A percentile compares a stretch with the other conserved stretches of the same genome.
These are phyloP conservation scores for Tetrahymena borealis DNA, from an alignment of 73 alveolate species.

Conservation along the genomic window DNA sequence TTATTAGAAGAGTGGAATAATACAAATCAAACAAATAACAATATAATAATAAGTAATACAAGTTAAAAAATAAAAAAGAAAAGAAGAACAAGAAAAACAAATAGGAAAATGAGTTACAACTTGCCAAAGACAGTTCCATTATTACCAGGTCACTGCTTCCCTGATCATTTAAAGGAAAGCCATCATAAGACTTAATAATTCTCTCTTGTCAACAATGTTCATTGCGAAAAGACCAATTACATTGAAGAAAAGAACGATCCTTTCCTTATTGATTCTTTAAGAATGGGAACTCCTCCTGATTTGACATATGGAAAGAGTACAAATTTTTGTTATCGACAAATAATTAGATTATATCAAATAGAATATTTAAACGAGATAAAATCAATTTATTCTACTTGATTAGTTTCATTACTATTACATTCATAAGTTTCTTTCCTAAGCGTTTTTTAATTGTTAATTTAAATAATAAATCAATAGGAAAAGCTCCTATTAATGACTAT, in stretches of 20 bases:
- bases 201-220: slow-evolving; percentile 13
- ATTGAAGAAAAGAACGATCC: slow-evolving; percentile 34
- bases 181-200: slow-evolving; percentile 43
- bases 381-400: too few relatives aligned
- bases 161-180: slow-evolving; percentile 41
- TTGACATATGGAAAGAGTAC: slow-evolving; percentile 36
- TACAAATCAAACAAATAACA: background rate
- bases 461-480: background rate
- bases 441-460: background rate
- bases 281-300: slow-evolving; percentile 29
- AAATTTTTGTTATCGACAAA: too few relatives aligned
- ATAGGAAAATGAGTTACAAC: background rate
- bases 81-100: background rate
- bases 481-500: slow-evolving; percentile 74
- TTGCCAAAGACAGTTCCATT: slow-evolving; percentile 18
- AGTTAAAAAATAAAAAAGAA: background rate
- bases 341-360: too few relatives aligned
- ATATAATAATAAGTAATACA: background rate
- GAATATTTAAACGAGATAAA: too few relatives aligned
- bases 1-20: background rate
- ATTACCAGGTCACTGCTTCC: slow-evolving; percentile 43
- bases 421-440: background rate
- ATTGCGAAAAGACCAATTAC: slow-evolving; percentile 29
- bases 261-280: slow-evolving; percentile 34
- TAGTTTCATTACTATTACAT: too few relatives aligned